Base-by-base conservation (phyloP, 371 early-diverging fungal species). In the Lichtheimia ornata region DNA sequence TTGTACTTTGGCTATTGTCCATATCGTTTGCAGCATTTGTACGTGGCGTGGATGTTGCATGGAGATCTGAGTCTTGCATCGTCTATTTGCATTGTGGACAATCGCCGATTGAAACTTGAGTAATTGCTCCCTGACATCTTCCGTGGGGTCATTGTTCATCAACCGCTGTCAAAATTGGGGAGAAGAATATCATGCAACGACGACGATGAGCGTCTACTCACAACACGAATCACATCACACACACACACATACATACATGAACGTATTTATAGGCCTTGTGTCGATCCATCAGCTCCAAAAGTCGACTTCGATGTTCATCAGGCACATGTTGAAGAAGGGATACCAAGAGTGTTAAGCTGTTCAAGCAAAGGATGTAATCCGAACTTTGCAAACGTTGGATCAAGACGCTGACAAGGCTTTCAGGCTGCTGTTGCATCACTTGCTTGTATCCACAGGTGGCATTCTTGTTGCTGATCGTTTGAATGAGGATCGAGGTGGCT, bases 401-500 rank as follows among this genome's bases (percentile, higher is more conserved):
- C 11, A 90, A 35, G 35, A 72, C 1, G 83, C 77, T 0, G 79
- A 70, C 17, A 88, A 62, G 45, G 89, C 79, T 6, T 81, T 66
- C 17, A 81, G 72, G 53, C 83, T 58, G 79, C 76, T 20, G 70
- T 55, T 13, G 14, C 45, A 47, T 53, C 20, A 40, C 25, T 51
- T 25, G 24, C 17, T 35, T 45, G 59, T 41, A 53, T 13, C 58
- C 51, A 17, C 22, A 55, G 7, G 60, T 54, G 20, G 65, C 27
- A 41, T 70, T 59, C 55, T 84, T 79, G 20, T 84, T 77, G 44
- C 74, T 72, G 3, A 85, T 80, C 3, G 90, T 67, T 59, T 88
- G 87, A 56, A 86, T 82, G 22, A 91, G 72, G 43, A 89, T 81
- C 2, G 85, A 85, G 0, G 87, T 88, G 5, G 88, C 89, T 3